Base-by-base conservation (phyloP, 352 stramenopile species). In the Phytophthora litchii region DNA sequence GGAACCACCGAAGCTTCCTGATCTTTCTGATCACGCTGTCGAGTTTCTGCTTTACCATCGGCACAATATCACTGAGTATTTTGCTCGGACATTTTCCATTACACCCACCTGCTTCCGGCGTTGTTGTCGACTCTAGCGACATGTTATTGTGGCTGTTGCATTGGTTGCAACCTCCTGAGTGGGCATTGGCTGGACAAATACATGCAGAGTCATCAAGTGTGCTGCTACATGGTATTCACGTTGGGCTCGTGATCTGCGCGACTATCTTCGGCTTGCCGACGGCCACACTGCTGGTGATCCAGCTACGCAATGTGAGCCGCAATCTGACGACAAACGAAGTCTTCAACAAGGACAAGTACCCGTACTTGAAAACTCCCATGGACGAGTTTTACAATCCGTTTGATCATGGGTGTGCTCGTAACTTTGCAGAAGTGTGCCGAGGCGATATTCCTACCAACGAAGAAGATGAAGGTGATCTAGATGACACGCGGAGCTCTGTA, bases 301-400 rank as follows among this genome's bases (percentile, higher is more conserved):
- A 94, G 50, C 60, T 92, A 5, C 83, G 85, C 31, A 94, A 94
- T 35, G 77, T 92, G 21, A 56, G 60, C 8, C 70, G 64, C 37
- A 92, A 91, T 51, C 54, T 94, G 36, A 94, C 85, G 14, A 92
- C 83, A 27, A 94, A 94, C 60, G 85, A 94, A 67, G 72, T 91
- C n/a, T 92, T 94, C 60, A 94, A 94, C 64, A 92, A 91, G 54
- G 85, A 90, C 79, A 94, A 94, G 70, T 94, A 94, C 49, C 63
- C 77, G 45, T 94, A 94, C 59, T 50, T 94, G 27, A 92, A 91
- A 70, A 89, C 83, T 16, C 46, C 74, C n/a, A 74, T 81, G 63
- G 81, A 91, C 47, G 78, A 88, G 47, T 94, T 92, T 67, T 73
- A 78, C 49, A 94, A 92, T 51, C 85, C 85, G 19, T 94, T 88